These are phyloP conservation scores for Camellia japonica DNA, from an alignment of 148 eudicot genomes.

Conservation along the genomic window DNA sequence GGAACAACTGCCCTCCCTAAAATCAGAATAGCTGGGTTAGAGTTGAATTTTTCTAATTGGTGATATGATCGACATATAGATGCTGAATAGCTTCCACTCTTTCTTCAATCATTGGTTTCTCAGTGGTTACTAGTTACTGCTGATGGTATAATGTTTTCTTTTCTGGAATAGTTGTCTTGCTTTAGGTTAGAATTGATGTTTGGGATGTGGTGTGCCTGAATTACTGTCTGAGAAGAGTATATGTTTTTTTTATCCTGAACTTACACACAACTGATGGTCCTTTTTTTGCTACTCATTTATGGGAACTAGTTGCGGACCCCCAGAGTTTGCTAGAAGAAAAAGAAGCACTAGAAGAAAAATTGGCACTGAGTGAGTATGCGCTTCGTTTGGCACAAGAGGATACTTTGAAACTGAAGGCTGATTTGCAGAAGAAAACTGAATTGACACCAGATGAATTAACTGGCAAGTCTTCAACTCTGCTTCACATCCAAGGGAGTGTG, in stretches of 20 bases:
- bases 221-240: background rate
- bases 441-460: constrained; percentile 32
- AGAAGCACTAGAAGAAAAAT: constrained; percentile 80
- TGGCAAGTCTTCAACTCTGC: constrained; percentile 37
- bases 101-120: background rate
- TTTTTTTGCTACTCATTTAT: constrained; percentile 15
- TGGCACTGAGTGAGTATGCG: constrained; percentile 84
- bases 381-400: constrained; percentile 95
- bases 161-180: background rate
- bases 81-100: background rate
- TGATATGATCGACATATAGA: background rate
- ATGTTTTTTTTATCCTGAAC: constrained; percentile 3
- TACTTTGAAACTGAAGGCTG: constrained; percentile 58
- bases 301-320: constrained; percentile 80
- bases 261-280: constrained; percentile 8
- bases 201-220: background rate
- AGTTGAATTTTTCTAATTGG: background rate
- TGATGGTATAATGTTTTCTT: background rate
- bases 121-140: background rate
- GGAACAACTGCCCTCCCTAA: background rate
- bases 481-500: constrained; percentile 2
- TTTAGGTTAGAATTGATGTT: background rate
- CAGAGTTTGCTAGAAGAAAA: constrained; percentile 92
- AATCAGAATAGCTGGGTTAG: background rate
- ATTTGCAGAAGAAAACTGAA: constrained; percentile 69